Conservation (phyloP, 2,329 filamentous ascomycete genomes). For the Botrytis byssoidea region DNA sequence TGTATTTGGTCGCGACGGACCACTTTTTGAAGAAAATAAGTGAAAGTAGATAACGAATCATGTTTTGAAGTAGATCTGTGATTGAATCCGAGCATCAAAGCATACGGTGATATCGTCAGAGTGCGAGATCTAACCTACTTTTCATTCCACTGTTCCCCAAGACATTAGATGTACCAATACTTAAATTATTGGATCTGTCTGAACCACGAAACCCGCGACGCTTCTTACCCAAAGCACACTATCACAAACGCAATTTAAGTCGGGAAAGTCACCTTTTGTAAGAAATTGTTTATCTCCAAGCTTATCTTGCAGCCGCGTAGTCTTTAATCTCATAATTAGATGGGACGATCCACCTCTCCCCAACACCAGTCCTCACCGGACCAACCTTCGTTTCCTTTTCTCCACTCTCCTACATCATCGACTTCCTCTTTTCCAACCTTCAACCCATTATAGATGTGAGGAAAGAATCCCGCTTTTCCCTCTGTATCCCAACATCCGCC, state of each 20-base stretch:
- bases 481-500: conserved; percentile 34
- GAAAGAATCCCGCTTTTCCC: conserved; percentile 31
- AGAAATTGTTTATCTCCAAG: no score
- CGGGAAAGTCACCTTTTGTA: background rate
- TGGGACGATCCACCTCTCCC: conserved; percentile 6
- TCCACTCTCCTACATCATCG: conserved; percentile 30
- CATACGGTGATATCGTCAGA: background rate
- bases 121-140: background rate
- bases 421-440: conserved; percentile 34
- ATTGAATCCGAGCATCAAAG: background rate
- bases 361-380: conserved; percentile 30
- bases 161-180: background rate
- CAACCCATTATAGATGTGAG: conserved; percentile 36
- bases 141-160: background rate
- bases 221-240: background rate
- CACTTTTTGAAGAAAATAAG: background rate
- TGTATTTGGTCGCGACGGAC: background rate
- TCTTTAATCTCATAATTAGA: background rate
- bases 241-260: no score
- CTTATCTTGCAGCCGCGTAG: background rate
- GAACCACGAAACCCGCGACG: background rate
- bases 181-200: background rate
- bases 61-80: background rate
- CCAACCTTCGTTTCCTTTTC: conserved; percentile 26
- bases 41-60: background rate